phyloP scores from a whole-genome alignment of 2,329 filamentous ascomycete genomes.

The Epichloe scottii region DNA sequence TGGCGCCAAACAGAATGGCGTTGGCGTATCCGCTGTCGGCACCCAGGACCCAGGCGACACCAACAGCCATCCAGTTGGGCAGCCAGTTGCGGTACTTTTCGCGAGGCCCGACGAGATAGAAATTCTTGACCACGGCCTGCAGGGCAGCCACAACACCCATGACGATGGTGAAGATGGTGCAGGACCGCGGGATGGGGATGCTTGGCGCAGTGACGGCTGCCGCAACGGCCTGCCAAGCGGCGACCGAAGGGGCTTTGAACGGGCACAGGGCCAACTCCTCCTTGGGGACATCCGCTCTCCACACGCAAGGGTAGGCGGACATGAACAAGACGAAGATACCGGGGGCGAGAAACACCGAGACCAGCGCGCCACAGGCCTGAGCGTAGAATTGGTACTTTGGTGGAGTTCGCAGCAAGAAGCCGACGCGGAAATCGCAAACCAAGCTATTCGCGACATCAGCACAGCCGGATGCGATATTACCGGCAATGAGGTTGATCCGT shows the following conservation, averaged over 20 bases:
- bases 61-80: slow-evolving; percentile 51
- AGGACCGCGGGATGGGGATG: slow-evolving; percentile 42
- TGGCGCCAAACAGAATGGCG: slow-evolving; percentile 44
- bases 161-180: slow-evolving; percentile 43
- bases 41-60: slow-evolving; percentile 46
- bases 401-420: slow-evolving; percentile 53
- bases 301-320: slow-evolving; percentile 56
- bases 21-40: slow-evolving; percentile 41
- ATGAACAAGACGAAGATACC: slow-evolving; percentile 57
- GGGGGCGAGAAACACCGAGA: slow-evolving; percentile 54
- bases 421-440: slow-evolving; percentile 53
- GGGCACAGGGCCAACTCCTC: slow-evolving; percentile 30
- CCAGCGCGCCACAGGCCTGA: slow-evolving; percentile 47
- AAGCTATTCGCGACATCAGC: slow-evolving; percentile 41
- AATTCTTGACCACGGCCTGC: slow-evolving; percentile 42
- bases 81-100: slow-evolving; percentile 44
- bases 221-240: slow-evolving; percentile 55
- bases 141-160: slow-evolving; percentile 37
- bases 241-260: slow-evolving; percentile 50
- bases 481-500: slow-evolving; percentile 52
- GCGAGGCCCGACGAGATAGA: slow-evolving; percentile 36
- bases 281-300: slow-evolving; percentile 29
- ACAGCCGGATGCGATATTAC: slow-evolving; percentile 42
- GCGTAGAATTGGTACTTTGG: slow-evolving; percentile 53
- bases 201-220: slow-evolving; percentile 42